phyloP scores from a whole-genome alignment of 768 basidiomycete genomes.

The Suillus subalutaceus region DNA sequence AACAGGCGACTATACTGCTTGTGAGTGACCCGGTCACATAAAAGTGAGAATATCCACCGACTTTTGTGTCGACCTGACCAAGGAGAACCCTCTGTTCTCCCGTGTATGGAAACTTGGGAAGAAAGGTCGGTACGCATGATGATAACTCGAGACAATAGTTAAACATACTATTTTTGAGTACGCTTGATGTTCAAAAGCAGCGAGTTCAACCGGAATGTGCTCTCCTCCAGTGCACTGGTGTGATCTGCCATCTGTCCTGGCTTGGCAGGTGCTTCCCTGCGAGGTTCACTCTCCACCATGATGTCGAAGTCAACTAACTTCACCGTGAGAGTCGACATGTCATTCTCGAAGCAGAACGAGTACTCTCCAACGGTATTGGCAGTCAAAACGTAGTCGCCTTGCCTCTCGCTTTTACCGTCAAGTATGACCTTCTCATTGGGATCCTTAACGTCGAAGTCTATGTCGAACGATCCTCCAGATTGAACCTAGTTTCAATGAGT shows the following conservation, averaged over 20 bases:
- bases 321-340: constrained; percentile 92
- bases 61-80: constrained; percentile 90
- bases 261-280: constrained; percentile 87
- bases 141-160: background rate
- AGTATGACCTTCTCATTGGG: constrained; percentile 87
- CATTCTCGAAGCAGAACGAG: constrained; percentile 97
- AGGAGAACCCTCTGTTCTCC: constrained; percentile 92
- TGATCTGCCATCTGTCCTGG: constrained; percentile 89
- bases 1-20: constrained; percentile 71
- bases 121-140: constrained; percentile 11
- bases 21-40: constrained; percentile 1
- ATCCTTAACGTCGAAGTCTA: constrained; percentile 92
- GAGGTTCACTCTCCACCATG: constrained; percentile 97
- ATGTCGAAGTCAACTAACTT: constrained; percentile 96
- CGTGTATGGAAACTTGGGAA: constrained; percentile 83
- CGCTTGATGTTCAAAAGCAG: constrained; percentile 89
- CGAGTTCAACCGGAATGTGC: constrained; percentile 87
- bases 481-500: constrained; percentile 64
- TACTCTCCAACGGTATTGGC: constrained; percentile 91
- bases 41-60: constrained; percentile 31
- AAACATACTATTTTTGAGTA: constrained; percentile 90
- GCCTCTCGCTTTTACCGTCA: constrained; percentile 86
- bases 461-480: constrained; percentile 96
- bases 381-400: constrained; percentile 97
- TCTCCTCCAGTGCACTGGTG: constrained; percentile 92